phyloP scores from a whole-genome alignment of 768 basidiomycete genomes.

The Phaeotremella fagi region DNA sequence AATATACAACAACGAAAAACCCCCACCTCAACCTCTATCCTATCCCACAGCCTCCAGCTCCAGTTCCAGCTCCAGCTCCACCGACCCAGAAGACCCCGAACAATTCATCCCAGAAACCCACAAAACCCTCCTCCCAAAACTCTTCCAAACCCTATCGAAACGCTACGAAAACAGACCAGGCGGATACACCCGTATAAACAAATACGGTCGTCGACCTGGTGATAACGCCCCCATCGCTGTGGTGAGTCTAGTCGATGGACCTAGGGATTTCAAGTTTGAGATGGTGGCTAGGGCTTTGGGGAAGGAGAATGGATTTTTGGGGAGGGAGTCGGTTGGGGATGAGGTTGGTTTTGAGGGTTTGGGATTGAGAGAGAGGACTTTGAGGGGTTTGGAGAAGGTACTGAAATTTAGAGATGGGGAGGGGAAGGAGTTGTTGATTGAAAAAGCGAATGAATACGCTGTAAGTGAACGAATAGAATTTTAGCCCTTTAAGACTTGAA shows the following conservation, averaged over 20 bases:
- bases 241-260: conserved; percentile 91
- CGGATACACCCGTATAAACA: conserved; percentile 92
- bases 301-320: conserved; percentile 58
- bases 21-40: conserved; percentile 11
- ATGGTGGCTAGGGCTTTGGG: conserved; percentile 83
- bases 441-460: conserved; percentile 37
- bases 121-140: conserved; percentile 63
- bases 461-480: no score
- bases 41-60: conserved; percentile 9
- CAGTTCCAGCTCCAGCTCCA: not conserved
- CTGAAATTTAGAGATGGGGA: conserved; percentile 33
- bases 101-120: conserved; percentile 49
- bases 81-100: conserved; percentile 52
- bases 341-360: conserved; percentile 2
- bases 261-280: conserved; percentile 79
- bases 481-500: no score
- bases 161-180: conserved; percentile 80
- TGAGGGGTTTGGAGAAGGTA: conserved; percentile 28
- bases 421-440: conserved; percentile 27
- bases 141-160: conserved; percentile 71
- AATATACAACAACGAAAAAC: not conserved
- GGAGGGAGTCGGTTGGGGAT: conserved; percentile 22
- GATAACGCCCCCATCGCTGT: conserved; percentile 93
- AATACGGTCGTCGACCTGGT: conserved; percentile 79
- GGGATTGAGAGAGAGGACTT: conserved; percentile 32